Evolutionary conservation across 257 asterid species (phyloP).

Genomic region (Nicotiana paniculata): DNA sequence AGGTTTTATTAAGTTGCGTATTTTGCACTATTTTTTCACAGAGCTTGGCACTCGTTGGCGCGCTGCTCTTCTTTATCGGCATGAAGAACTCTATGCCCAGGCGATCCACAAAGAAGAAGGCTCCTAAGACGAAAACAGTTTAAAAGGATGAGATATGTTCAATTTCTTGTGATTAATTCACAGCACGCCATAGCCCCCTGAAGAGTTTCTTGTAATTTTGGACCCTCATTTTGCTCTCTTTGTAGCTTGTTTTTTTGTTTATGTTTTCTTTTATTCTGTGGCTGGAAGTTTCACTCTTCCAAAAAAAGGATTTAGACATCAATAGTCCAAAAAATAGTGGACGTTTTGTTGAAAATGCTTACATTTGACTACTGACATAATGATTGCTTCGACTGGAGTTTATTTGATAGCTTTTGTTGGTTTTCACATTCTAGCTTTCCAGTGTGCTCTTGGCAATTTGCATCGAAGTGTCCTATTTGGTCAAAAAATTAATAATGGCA

Average conservation of each 20-base stretch:
- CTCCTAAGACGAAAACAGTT: constrained; percentile 58
- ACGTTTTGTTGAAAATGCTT: not conserved
- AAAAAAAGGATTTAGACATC: not conserved
- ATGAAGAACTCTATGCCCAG: constrained; percentile 79
- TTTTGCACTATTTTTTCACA: constrained; percentile 16
- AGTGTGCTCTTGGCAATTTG: not conserved
- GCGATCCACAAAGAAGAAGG: constrained; percentile 68
- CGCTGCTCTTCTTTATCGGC: constrained; percentile 76
- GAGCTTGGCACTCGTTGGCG: constrained; percentile 79
- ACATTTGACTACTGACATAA: not conserved
- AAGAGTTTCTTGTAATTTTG: constrained; percentile 5
- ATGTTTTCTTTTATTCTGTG: not conserved
- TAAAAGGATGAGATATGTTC: constrained; percentile 17
- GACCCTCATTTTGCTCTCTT: not conserved
- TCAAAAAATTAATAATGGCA: too few species aligned
- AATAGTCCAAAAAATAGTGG: not conserved
- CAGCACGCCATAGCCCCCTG: not conserved
- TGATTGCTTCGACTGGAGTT: not conserved
- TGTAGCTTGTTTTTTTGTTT: not conserved
- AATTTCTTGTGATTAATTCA: constrained; percentile 1
- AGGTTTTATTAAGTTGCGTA: not conserved
- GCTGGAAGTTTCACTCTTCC: not conserved
- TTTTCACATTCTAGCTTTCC: not conserved
- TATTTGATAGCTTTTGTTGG: not conserved
- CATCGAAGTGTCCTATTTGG: too few species aligned